A percentile compares a stretch with the other conserved stretches of the same genome.
These are phyloP conservation scores for Orbilia quercus DNA, from an alignment of 2,329 filamentous ascomycete species.

Conservation along the genomic window DNA sequence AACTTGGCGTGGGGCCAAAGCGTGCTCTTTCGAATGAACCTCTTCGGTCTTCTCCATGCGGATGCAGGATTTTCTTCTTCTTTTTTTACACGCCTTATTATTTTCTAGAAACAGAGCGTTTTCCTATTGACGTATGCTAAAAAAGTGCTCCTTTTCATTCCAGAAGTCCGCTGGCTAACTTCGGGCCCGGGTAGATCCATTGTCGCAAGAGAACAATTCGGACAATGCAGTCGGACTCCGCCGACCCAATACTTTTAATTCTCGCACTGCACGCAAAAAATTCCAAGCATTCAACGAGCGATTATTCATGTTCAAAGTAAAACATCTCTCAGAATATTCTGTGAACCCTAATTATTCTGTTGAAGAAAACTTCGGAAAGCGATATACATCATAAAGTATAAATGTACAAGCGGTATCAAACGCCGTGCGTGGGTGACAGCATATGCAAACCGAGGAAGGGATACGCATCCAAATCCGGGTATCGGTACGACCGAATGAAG, in stretches of 20 bases:
- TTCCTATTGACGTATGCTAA: neutral
- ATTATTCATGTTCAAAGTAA: neutral
- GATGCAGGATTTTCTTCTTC: conserved; percentile 6
- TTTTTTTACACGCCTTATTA: neutral
- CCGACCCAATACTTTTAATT: conserved; percentile 17
- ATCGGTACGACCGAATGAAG: conserved; percentile 1
- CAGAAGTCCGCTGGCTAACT: neutral
- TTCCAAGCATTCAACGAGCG: neutral
- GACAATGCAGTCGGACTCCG: conserved; percentile 35
- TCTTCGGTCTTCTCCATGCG: conserved; percentile 31
- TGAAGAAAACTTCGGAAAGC: too few species aligned
- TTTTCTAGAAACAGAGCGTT: conserved; percentile 28
- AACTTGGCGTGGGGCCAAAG: neutral
- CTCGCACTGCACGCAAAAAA: neutral
- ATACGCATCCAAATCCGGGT: neutral
- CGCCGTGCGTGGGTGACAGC: neutral
- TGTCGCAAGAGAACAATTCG: neutral
- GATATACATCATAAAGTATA: too few species aligned
- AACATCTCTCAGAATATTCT: too few species aligned
- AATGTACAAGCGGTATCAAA: too few species aligned
- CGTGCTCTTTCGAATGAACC: neutral
- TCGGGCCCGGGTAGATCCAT: conserved; percentile 32
- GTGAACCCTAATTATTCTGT: too few species aligned
- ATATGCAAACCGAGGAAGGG: neutral
- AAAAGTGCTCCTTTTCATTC: neutral